phyloP scores from a whole-genome alignment of 2,329 filamentous ascomycete genomes.

The Calonectria multiphialidica region DNA sequence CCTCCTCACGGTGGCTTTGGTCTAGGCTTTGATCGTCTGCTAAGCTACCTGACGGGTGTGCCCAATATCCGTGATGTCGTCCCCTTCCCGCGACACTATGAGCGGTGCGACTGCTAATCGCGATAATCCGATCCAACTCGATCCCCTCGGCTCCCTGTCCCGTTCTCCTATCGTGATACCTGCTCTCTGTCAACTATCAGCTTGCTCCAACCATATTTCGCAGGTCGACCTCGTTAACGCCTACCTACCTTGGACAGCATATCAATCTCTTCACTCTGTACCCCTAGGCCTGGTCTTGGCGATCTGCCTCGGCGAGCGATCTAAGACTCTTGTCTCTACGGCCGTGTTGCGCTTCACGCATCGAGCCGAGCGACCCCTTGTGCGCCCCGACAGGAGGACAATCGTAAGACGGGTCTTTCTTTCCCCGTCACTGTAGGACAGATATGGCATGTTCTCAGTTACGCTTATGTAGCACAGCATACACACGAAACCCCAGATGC shows the following conservation, averaged over 20 bases:
- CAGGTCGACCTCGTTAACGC: conserved; percentile 40
- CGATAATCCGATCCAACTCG: neutral
- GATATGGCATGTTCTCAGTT: conserved; percentile 19
- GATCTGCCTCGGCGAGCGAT: conserved; percentile 31
- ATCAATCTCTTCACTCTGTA: conserved; percentile 11
- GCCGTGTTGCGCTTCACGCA: conserved; percentile 38
- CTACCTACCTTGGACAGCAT: conserved; percentile 43
- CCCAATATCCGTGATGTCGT: conserved; percentile 88
- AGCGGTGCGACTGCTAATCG: conserved; percentile 69
- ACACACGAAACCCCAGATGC: neutral
- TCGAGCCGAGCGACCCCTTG: conserved; percentile 38
- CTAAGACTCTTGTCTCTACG: conserved; percentile 36
- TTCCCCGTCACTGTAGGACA: conserved; percentile 16
- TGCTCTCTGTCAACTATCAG: neutral
- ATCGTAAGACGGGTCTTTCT: conserved; percentile 6
- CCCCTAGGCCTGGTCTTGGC: conserved; percentile 1
- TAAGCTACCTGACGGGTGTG: conserved; percentile 86
- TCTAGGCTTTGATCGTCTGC: conserved; percentile 86
- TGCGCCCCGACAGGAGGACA: conserved; percentile 29
- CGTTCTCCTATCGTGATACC: conserved; percentile 6
- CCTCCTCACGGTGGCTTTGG: conserved; percentile 94
- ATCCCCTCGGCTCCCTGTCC: neutral
- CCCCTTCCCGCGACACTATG: conserved; percentile 83
- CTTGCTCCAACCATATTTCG: conserved; percentile 1
- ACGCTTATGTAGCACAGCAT: conserved; percentile 25